A percentile compares a stretch with the other conserved stretches of the same genome.
Evolutionary conservation across 805 yeast genomes (phyloP).

Genomic region (Candida odintsovae): DNA sequence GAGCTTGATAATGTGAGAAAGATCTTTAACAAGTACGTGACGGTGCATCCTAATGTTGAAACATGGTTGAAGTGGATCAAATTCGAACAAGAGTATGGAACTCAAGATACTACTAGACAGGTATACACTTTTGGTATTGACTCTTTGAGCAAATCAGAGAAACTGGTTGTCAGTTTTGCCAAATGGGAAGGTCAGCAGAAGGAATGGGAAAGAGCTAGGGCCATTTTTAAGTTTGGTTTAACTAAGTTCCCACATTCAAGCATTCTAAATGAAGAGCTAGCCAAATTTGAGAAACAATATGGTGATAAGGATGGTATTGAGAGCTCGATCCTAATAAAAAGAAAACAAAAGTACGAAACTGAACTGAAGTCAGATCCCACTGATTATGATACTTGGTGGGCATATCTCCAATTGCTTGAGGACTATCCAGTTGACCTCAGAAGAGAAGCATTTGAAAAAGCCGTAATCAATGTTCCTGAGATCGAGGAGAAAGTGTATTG

Average conservation of each 20-base stretch:
- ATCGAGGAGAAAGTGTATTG: conserved; percentile 40
- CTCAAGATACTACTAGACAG: conserved; percentile 43
- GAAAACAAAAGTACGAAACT: conserved; percentile 51
- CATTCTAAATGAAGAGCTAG: conserved; percentile 34
- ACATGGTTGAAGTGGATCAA: conserved; percentile 75
- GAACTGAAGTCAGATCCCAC: conserved; percentile 38
- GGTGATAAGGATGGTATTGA: conserved; percentile 55
- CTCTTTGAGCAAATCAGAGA: conserved; percentile 30
- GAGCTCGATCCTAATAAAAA: conserved; percentile 42
- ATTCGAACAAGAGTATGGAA: conserved; percentile 56
- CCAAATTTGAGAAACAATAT: conserved; percentile 59
- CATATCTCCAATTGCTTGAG: conserved; percentile 48
- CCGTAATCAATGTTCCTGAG: conserved; percentile 36
- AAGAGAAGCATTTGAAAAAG: conserved; percentile 36
- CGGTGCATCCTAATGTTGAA: conserved; percentile 42
- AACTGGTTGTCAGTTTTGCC: conserved; percentile 51
- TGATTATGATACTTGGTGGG: conserved; percentile 85
- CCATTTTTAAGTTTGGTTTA: conserved; percentile 48
- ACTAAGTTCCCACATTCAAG: conserved; percentile 36
- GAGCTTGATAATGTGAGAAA: conserved; percentile 52
- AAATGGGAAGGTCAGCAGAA: conserved; percentile 58
- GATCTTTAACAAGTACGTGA: conserved; percentile 52
- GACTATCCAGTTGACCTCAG: conserved; percentile 28
- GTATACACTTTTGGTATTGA: conserved; percentile 68
- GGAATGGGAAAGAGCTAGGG: conserved; percentile 59